Evolutionary conservation across 352 stramenopile genomes (phyloP), one percentile per base, ranked within the genome.

Genomic region (Phytophthora colocasiae): DNA sequence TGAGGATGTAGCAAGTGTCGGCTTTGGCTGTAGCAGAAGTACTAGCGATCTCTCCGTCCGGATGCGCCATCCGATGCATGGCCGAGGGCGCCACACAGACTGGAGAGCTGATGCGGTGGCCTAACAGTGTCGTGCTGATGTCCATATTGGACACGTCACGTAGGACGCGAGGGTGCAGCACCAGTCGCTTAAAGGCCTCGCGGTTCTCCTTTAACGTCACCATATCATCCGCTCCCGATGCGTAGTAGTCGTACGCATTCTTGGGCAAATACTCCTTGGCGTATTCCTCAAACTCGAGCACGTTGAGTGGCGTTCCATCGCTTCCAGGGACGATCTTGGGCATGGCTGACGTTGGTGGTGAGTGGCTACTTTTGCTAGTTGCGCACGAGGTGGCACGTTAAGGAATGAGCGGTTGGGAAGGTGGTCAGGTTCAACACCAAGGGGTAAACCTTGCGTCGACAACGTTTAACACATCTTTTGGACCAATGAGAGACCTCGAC

Each of bases 1-100:
- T 98, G 38, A 99, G 79, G 44, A 97, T 96, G 71, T 97, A 97
- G 70, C 96, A 82, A 36, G 88, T 93, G 58, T 91, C 91, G 11
- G 89, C 80, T 61, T 97, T 93, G 53, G 92, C 58, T 0, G 94
- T 81, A 2, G 94, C 95, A 2, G 74, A 75, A 3, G 90, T 85
- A 36, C 88, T 96, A 15, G 89, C 96, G 19, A 88, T 75, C 77
- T 99, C 96, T 41, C 96, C 95, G 55, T 98, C 92, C 34, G 91
- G 95, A 64, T 99, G 95, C 55, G 97, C 97, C 92, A 99, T 98
- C 56, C 93, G 76, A 59, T 98, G 97, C 78, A 97, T 97, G 29
- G 96, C 85, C 26, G 87, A 85, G 7, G 91, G 91, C 31, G 90
- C 96, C 45, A 97, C 89, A 77, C 97, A 98, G 69, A 99, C 96